These are phyloP conservation scores for Aspergillus transmontanensis DNA, from an alignment of 2,329 filamentous ascomycete genomes.

Conservation along the genomic window DNA sequence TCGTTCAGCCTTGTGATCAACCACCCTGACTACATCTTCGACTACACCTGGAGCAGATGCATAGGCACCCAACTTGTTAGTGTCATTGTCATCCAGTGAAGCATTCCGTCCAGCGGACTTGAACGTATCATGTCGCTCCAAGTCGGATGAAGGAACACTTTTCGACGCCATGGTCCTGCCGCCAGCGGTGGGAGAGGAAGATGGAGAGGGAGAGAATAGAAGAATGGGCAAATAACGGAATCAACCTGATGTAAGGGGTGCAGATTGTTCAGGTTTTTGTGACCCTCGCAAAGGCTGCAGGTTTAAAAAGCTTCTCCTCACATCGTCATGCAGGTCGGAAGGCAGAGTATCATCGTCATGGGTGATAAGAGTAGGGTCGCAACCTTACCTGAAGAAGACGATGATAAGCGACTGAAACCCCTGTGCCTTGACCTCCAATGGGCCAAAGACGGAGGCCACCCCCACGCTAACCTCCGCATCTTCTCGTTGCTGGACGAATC, in stretches of 20 bases:
- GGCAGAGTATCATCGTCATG: slow-evolving; percentile 9
- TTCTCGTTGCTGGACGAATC: slow-evolving; percentile 1
- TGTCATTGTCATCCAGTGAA: slow-evolving; percentile 17
- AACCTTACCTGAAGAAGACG: slow-evolving; percentile 2
- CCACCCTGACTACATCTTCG: slow-evolving; percentile 33
- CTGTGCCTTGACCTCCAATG: slow-evolving; percentile 1
- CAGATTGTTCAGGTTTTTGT: not conserved
- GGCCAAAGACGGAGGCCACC: not conserved
- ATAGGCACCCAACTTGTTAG: slow-evolving; percentile 14
- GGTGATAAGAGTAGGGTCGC: slow-evolving; percentile 9
- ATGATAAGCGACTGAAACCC: not conserved
- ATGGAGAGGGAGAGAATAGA: not conserved
- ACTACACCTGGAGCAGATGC: slow-evolving; percentile 19
- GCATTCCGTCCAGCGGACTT: slow-evolving; percentile 10
- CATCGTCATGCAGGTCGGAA: not conserved
- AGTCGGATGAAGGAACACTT: not conserved
- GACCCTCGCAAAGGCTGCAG: not conserved
- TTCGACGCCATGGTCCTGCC: slow-evolving; percentile 8
- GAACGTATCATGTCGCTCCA: slow-evolving; percentile 9
- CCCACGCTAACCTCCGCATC: slow-evolving; percentile 14
- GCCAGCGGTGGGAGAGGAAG: not conserved
- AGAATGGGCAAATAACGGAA: not conserved
- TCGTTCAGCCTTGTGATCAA: slow-evolving; percentile 51
- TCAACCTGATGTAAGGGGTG: not conserved
- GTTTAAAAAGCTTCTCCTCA: not conserved